phyloP scores from a whole-genome alignment of 2,329 filamentous ascomycete species.

The Aspergillus pseudoterreus region DNA sequence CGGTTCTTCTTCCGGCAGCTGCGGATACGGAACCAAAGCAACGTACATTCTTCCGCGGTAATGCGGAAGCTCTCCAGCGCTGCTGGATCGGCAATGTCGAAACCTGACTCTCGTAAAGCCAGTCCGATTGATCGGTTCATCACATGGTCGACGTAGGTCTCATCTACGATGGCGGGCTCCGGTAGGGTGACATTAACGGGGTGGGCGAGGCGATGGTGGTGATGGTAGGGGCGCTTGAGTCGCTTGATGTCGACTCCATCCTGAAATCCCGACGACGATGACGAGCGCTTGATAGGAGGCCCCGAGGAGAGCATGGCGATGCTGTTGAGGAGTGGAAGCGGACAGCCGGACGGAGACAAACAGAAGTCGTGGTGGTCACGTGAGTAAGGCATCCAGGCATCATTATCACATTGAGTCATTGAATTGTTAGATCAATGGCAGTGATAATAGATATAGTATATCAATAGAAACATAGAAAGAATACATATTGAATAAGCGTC shows the following conservation, averaged over 20 bases:
- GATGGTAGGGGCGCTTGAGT: slow-evolving; percentile 38
- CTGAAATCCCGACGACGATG: slow-evolving; percentile 18
- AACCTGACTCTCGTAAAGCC: slow-evolving; percentile 51
- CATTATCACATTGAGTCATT: background rate
- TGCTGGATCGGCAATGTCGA: slow-evolving; percentile 52
- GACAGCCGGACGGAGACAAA: slow-evolving; percentile 14
- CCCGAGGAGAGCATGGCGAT: slow-evolving; percentile 29
- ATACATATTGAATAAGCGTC: too few species aligned
- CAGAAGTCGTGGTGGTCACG: slow-evolving; percentile 20
- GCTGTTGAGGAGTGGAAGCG: slow-evolving; percentile 7
- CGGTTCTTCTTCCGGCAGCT: background rate
- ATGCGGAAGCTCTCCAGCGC: slow-evolving; percentile 56
- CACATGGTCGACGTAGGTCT: slow-evolving; percentile 51
- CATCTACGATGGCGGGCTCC: slow-evolving; percentile 47
- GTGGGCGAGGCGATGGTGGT: slow-evolving; percentile 39
- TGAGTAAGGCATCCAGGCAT: slow-evolving; percentile 10
- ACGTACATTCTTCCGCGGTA: slow-evolving; percentile 58
- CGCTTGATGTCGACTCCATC: slow-evolving; percentile 27
- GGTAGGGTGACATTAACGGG: slow-evolving; percentile 28
- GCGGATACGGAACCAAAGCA: background rate
- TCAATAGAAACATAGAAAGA: too few species aligned
- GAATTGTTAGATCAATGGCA: background rate
- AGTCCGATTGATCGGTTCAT: slow-evolving; percentile 54
- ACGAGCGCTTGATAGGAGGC: slow-evolving; percentile 31
- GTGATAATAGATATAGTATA: background rate